phyloP scores from a whole-genome alignment of 2,329 filamentous ascomycete genomes.

The Xenoacremonium recifei region DNA sequence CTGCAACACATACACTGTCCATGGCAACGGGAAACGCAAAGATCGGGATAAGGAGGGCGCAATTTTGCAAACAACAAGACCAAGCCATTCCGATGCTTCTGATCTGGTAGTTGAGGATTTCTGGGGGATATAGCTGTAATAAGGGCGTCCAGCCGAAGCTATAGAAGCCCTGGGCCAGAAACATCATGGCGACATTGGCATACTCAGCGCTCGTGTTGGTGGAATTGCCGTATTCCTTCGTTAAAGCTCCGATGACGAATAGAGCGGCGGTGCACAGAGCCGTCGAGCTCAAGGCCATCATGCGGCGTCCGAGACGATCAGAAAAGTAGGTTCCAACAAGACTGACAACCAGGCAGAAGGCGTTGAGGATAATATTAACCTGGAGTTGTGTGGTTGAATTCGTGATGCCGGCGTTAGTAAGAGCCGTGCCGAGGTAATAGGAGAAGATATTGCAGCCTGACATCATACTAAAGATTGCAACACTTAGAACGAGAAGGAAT shows the following conservation, averaged over 20 bases:
- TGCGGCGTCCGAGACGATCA: constrained; percentile 43
- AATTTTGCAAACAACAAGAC: constrained; percentile 9
- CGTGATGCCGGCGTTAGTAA: constrained; percentile 46
- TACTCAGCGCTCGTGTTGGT: constrained; percentile 1
- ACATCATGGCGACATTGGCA: constrained; percentile 2
- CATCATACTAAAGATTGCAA: no score
- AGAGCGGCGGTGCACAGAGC: constrained; percentile 40
- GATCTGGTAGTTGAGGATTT: constrained; percentile 5
- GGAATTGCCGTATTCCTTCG: constrained; percentile 30
- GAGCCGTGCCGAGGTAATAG: constrained; percentile 38
- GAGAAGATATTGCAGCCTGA: no score
- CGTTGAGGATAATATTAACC: constrained; percentile 50
- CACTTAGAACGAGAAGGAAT: no score
- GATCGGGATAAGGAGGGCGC: constrained; percentile 5
- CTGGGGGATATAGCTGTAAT: constrained; percentile 6
- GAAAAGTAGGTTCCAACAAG: constrained; percentile 42
- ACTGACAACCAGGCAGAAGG: constrained; percentile 43
- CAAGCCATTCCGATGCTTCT: constrained; percentile 4
- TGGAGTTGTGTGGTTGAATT: constrained; percentile 41
- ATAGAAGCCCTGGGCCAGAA: constrained; percentile 2
- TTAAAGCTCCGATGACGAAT: constrained; percentile 50
- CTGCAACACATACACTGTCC: no score
- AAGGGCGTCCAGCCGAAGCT: constrained; percentile 4
- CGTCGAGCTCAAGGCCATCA: constrained; percentile 39
- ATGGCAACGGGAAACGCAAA: constrained; percentile 22